Base-by-base conservation (phyloP, 192 early-diverging fungal genomes). In the Coemansia sp. region DNA sequence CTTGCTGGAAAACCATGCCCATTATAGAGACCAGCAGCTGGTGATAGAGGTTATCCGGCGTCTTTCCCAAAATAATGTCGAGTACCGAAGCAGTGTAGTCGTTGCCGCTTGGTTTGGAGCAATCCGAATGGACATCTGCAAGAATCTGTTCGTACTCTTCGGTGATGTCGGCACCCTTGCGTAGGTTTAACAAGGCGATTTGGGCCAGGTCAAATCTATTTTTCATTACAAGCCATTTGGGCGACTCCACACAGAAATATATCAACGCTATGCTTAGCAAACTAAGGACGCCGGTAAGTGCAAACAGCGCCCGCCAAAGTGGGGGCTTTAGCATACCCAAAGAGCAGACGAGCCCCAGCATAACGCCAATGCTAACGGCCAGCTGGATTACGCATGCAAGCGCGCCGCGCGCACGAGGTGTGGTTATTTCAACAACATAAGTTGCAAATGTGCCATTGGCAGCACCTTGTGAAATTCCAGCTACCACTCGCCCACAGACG, bases 371-470 rank as follows among this genome's bases (percentile, higher is more conserved):
- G n/a, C 90, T 91, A 36, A 95, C 87, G 1, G 84, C 73, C 63
- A 92, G 67, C 78, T 93, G 93, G 58, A 87, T 87, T 66, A 88
- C 79, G 1, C 85, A 84, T 2, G 92, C 91, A 61, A 94, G 78
- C 8, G 84, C 68, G 23, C 88, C 91, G 58, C 92, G 84, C 10
- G 86, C 78, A n/a, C 75, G 78, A 10, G 89, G 82, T 0, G 94
- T 92, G 0, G 91, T 82, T 43, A 93, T 87, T 67, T 94, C 94
- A 15, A 86, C 85, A 23, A 93, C 83, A 62, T 93, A 94, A 6
- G 88, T 87, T 15, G 85, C 84, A 39, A 87, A 78, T 15, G 77
- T 85, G 0, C 86, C 86, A 30, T 70, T 69, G 4, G 79, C 72
- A n/a, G 88, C 75, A 21, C 94, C 94, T 39, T 88, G 84, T 2